A percentile compares a stretch with the other conserved stretches of the same genome.
These are phyloP conservation scores for Phytophthora vignae DNA, from an alignment of 352 stramenopile species.

Conservation along the genomic window DNA sequence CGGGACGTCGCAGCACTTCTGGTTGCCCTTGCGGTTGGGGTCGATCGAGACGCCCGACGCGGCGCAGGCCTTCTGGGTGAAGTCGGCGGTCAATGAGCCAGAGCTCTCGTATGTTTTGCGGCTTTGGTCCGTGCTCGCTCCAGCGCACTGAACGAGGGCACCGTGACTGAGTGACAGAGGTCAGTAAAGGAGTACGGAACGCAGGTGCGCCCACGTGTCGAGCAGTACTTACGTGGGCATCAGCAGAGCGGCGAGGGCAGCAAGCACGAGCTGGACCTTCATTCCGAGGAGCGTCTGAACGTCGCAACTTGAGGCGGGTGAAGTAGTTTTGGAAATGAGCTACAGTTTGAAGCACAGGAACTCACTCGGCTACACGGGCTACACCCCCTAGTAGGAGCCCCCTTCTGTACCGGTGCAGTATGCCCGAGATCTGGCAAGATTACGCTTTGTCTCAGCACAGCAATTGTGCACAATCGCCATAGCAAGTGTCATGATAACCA, in stretches of 20 bases:
- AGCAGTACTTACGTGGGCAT: neutral
- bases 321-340: too few species aligned
- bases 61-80: neutral
- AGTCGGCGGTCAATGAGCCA: neutral
- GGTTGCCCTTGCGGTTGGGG: neutral
- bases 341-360: too few species aligned
- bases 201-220: neutral
- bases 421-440: too few species aligned
- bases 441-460: too few species aligned
- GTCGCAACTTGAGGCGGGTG: too few species aligned
- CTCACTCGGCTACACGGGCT: too few species aligned
- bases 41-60: neutral
- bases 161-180: neutral
- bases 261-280: too few species aligned
- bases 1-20: neutral
- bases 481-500: constrained; percentile 47
- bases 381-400: too few species aligned
- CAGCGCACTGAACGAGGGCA: neutral
- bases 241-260: too few species aligned
- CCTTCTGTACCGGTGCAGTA: too few species aligned
- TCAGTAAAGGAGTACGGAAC: neutral
- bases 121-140: neutral
- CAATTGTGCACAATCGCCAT: too few species aligned
- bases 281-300: too few species aligned
- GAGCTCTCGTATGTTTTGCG: neutral